Evolutionary conservation across 306 rosid species (phyloP).

Genomic region (Prunus kanzakura): DNA sequence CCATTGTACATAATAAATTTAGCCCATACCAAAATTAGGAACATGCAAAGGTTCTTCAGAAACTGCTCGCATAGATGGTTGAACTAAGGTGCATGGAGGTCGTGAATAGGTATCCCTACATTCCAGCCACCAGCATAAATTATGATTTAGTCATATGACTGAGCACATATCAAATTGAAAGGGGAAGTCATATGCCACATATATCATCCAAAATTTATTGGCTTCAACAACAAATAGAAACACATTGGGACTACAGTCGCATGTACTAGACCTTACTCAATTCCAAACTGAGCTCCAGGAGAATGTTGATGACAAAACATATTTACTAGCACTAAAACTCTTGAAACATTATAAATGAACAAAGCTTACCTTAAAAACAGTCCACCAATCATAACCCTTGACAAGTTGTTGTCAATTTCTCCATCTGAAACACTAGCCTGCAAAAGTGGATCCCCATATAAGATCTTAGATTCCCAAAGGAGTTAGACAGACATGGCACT

Average conservation of each 20-base stretch:
- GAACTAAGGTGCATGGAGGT: slow-evolving; percentile 89
- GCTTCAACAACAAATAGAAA: neutral
- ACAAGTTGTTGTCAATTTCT: slow-evolving; percentile 73
- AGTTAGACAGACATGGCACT: slow-evolving; percentile 18
- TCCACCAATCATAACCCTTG: slow-evolving; percentile 80
- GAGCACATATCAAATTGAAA: neutral
- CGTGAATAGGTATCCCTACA: slow-evolving; percentile 80
- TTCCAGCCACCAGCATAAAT: slow-evolving; percentile 27
- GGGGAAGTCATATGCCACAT: neutral
- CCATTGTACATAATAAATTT: slow-evolving; percentile 6
- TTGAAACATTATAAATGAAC: slow-evolving; percentile 17
- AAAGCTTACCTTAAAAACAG: slow-evolving; percentile 68
- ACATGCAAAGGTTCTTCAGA: slow-evolving; percentile 41
- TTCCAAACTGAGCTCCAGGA: neutral
- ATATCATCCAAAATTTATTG: neutral
- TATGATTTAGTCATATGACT: slow-evolving; percentile 21
- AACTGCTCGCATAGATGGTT: slow-evolving; percentile 72
- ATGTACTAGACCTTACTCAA: neutral
- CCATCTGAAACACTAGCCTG: slow-evolving; percentile 90
- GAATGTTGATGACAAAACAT: neutral
- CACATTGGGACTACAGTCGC: neutral
- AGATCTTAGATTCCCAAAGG: slow-evolving; percentile 19
- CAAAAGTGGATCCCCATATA: slow-evolving; percentile 32
- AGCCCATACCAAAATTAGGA: slow-evolving; percentile 77
- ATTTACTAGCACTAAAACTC: neutral